Evolutionary conservation across 352 stramenopile species (phyloP).

Genomic region (Albugo laibachii): DNA sequence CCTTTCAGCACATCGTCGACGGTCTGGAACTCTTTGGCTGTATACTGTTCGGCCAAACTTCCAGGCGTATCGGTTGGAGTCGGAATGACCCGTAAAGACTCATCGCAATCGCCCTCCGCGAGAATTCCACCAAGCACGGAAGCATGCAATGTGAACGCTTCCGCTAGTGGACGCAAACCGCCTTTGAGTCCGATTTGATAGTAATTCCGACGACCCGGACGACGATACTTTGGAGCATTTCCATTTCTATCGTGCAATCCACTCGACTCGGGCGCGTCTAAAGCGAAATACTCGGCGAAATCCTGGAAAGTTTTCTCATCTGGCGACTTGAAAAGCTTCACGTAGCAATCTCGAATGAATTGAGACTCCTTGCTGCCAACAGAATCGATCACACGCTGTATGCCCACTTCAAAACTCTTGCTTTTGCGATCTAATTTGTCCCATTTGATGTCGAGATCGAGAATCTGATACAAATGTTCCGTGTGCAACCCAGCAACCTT

Average conservation of each 20-base stretch:
- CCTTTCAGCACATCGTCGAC: slow-evolving; percentile 78
- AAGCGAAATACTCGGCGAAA: slow-evolving; percentile 66
- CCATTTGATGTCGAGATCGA: slow-evolving; percentile 76
- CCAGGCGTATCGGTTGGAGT: slow-evolving; percentile 57
- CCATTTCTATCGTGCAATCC: slow-evolving; percentile 21
- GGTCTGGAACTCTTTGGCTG: slow-evolving; percentile 63
- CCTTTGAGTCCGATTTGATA: slow-evolving; percentile 80
- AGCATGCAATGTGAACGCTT: slow-evolving; percentile 73
- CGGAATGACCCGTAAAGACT: slow-evolving; percentile 34
- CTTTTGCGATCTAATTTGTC: slow-evolving; percentile 75
- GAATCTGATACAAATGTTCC: slow-evolving; percentile 68
- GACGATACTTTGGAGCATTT: slow-evolving; percentile 41
- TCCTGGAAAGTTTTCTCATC: slow-evolving; percentile 76
- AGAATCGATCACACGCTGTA: slow-evolving; percentile 42
- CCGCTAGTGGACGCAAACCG: slow-evolving; percentile 39
- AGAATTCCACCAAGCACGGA: slow-evolving; percentile 63
- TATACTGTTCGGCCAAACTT: slow-evolving; percentile 52
- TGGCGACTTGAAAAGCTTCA: slow-evolving; percentile 40
- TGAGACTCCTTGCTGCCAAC: slow-evolving; percentile 49
- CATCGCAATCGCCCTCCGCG: slow-evolving; percentile 45
- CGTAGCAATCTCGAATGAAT: slow-evolving; percentile 70
- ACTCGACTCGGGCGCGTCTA: slow-evolving; percentile 40
- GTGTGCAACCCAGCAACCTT: slow-evolving; percentile 66
- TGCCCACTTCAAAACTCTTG: slow-evolving; percentile 44
- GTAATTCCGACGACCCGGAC: slow-evolving; percentile 62